Evolutionary conservation across 2,329 filamentous ascomycete species (phyloP), one percentile per base, ranked within the genome.

Genomic region (Westerdykella sp.): DNA sequence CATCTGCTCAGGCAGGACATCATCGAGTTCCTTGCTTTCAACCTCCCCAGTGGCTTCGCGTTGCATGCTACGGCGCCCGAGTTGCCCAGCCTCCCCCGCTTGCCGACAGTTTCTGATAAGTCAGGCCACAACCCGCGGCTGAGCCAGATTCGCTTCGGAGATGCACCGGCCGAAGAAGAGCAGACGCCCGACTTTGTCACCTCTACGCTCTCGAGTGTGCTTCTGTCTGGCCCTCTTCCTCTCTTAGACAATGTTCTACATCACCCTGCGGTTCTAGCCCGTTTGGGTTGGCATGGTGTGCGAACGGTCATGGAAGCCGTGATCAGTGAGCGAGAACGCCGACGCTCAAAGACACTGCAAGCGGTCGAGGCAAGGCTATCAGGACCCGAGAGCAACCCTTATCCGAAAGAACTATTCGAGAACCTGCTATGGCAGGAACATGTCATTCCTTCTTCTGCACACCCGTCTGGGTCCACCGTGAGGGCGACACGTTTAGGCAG

Each of bases 121-220:
- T 56, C 65, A 10, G 58, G 60, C 4, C 69, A 70, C 40, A 71
- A 79, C 40, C 73, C 75, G 32, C 76, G 80, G 21, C 69, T 85
- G 10, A 77, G 75, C 47, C 76, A 74, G 48, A 86, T 88, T 41
- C 79, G 81, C 47, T 88, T 88, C 55, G 84, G 84, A n/a, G 83
- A 87, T 50, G 68, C 83, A 15, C 69, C 78, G 2, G 53, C 59
- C 2, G 69, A 69, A 21, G 66, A 73, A 28, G 67, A 72, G 10
- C 54, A 59, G 23, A 61, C 66, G 32, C 55, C 65, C 10, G 65
- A 61, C 15, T 53, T 54, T 39, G 49, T 73, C 23, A 73, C 74
- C 18, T 70, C 72, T 0, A 65, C 76, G 0, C 67, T 89, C 5
- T 88, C 85, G 0, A 80, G 77, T 22, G 70, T 87, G 16, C 69